Conservation (phyloP, 2,329 filamentous ascomycete species). For the Elsinoe batatas region DNA sequence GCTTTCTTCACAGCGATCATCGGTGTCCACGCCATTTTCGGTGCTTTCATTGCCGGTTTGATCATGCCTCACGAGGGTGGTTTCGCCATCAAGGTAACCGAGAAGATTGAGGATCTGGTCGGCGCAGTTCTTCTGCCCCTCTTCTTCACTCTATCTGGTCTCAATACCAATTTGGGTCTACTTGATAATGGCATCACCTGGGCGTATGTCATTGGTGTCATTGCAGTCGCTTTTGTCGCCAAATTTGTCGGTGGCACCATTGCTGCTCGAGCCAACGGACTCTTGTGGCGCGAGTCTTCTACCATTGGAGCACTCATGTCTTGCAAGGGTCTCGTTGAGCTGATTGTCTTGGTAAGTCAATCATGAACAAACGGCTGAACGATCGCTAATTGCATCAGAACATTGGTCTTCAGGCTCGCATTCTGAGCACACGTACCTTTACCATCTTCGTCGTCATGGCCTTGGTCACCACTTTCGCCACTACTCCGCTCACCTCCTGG, state of each 20-base stretch:
- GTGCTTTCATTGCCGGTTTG: slow-evolving; percentile 78
- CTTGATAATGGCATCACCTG: slow-evolving; percentile 73
- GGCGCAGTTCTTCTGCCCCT: slow-evolving; percentile 75
- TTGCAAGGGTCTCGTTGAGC: slow-evolving; percentile 87
- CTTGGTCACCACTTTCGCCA: slow-evolving; percentile 72
- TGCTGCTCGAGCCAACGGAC: slow-evolving; percentile 62
- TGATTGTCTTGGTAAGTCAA: slow-evolving; percentile 73
- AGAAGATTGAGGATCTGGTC: slow-evolving; percentile 90
- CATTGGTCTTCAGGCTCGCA: slow-evolving; percentile 74
- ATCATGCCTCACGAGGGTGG: slow-evolving; percentile 85
- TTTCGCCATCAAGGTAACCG: slow-evolving; percentile 81
- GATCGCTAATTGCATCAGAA: slow-evolving; percentile 39
- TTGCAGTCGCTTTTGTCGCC: slow-evolving; percentile 68
- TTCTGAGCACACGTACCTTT: slow-evolving; percentile 71
- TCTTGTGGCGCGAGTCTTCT: slow-evolving; percentile 84
- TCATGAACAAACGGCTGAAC: neutral
- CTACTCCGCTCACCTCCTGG: slow-evolving; percentile 62
- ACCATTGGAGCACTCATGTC: slow-evolving; percentile 88
- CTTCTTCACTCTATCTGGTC: slow-evolving; percentile 85
- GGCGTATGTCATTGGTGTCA: slow-evolving; percentile 81
- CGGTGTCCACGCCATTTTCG: slow-evolving; percentile 89
- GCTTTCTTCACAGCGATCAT: slow-evolving; percentile 86
- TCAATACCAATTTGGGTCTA: slow-evolving; percentile 79
- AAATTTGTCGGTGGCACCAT: slow-evolving; percentile 78
- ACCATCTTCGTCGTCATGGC: slow-evolving; percentile 96